Base-by-base conservation (phyloP, 2,329 filamentous ascomycete species). In the Sarocladiaceae sp. region DNA sequence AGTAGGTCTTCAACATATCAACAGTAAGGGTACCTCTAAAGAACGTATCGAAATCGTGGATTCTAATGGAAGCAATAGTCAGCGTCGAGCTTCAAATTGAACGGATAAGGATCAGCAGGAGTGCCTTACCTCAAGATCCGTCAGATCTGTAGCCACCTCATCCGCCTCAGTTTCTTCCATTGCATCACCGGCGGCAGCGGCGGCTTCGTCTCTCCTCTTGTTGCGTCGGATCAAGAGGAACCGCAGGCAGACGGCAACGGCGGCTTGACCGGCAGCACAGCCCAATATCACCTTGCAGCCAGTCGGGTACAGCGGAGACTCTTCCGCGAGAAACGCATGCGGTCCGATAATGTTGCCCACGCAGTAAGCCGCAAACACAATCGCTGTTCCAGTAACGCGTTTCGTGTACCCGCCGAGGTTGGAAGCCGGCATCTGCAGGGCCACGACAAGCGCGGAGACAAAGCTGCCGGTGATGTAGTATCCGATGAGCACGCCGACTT, bases 371-470 rank as follows among this genome's bases (percentile, higher is more conserved):
- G 69, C 49, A 45, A 73, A 73, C 0, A 72, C 68, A 26, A 73
- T 58, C 0, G 68, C 70, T 0, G 68, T 67, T 1, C 62, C 59
- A 0, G 69, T 69, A 9, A 67, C 64, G 4, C 69, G 62, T 54
- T 72, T 72, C 2, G 69, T 72, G 48, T 71, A 72, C 3, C 69
- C 69, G 2, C 63, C 70, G 0, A 74, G 51, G 21, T 73, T 74
- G 4, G 66, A 60, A 1, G 69, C 66, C 1, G 72, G 72, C 58
- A 75, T 65, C 48, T 74, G 75, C 24, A 79, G 61, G 0, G 73
- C 72, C 1, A 78, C 59, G 0, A 78, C 73, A 6, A 79, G 56
- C 1, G 71, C 71, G 1, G 67, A 64, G 2, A 78, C 75, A 43
- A 67, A 78, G 1, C 65, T 58, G 0, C 72, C 63, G 6, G 63